Evolutionary conservation across 176 grass and related monocot genomes (phyloP).

Genomic region (Oryza coarctata): DNA sequence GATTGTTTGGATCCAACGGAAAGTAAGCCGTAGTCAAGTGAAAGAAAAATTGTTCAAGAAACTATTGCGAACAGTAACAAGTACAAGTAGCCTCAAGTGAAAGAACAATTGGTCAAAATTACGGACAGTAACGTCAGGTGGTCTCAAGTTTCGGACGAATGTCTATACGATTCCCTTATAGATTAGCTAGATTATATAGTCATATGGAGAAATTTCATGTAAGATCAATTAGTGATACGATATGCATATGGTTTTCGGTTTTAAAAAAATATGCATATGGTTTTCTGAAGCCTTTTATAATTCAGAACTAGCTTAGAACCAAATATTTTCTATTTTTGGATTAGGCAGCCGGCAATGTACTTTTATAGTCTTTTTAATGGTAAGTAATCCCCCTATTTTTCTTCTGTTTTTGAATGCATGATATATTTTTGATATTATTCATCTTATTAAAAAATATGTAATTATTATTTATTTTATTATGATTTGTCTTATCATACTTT

Average conservation of each 20-base stretch:
- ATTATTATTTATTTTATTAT: no score
- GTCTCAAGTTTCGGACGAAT: not conserved
- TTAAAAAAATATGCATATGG: no score
- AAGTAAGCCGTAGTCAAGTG: not conserved
- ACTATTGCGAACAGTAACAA: not conserved
- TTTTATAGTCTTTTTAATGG: no score
- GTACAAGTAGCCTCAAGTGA: not conserved
- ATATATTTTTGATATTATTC: no score
- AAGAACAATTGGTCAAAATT: not conserved
- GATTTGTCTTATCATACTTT: no score
- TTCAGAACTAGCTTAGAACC: not conserved
- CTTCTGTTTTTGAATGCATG: no score
- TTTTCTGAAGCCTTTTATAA: not conserved
- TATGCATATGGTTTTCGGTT: not conserved
- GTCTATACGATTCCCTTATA: no score
- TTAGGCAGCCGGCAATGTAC: not conserved
- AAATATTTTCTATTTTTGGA: not conserved
- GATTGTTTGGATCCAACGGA: not conserved
- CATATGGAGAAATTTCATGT: not conserved
- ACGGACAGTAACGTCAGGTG: not conserved
- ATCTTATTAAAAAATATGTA: no score
- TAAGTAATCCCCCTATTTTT: no score
- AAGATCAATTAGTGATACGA: no score
- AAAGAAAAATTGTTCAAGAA: not conserved
- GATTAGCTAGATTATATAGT: not conserved